A percentile compares a stretch with the other conserved stretches of the same genome.
phyloP scores from a whole-genome alignment of 139 green algal species.

The Picochlorum sp. region DNA sequence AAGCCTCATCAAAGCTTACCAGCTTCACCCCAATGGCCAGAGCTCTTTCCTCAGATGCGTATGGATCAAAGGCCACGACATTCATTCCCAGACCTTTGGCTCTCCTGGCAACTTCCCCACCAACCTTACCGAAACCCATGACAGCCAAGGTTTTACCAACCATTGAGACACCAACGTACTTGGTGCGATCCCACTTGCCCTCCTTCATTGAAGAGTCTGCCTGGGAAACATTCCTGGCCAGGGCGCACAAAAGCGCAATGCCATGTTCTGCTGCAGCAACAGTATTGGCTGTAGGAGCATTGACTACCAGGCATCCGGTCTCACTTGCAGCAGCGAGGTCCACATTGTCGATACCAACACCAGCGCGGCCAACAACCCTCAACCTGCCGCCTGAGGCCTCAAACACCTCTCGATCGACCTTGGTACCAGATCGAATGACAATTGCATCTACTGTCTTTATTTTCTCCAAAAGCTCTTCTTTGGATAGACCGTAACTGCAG shows the following conservation, averaged over 20 bases:
- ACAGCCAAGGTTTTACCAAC: conserved; percentile 88
- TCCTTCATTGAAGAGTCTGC: conserved; percentile 83
- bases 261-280: conserved; percentile 92
- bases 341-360: conserved; percentile 95
- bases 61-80: conserved; percentile 88
- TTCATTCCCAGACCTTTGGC: conserved; percentile 74
- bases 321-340: conserved; percentile 87
- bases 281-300: conserved; percentile 95
- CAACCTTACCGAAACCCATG: conserved; percentile 96
- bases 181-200: conserved; percentile 76
- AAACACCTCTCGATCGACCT: conserved; percentile 84
- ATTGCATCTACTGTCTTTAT: conserved; percentile 74
- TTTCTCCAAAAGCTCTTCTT: conserved; percentile 58
- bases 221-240: conserved; percentile 76
- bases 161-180: conserved; percentile 75
- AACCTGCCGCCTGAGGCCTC: conserved; percentile 82
- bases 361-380: conserved; percentile 88
- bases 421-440: conserved; percentile 83
- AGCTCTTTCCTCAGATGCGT: conserved; percentile 71
- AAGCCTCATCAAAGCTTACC: conserved; percentile 77
- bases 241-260: conserved; percentile 83
- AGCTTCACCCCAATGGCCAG: conserved; percentile 62
- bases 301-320: conserved; percentile 89
- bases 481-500: conserved; percentile 31
- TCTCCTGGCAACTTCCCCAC: conserved; percentile 77